Conservation (phyloP, 495 filamentous ascomycete species). For the Tuber indicum region DNA sequence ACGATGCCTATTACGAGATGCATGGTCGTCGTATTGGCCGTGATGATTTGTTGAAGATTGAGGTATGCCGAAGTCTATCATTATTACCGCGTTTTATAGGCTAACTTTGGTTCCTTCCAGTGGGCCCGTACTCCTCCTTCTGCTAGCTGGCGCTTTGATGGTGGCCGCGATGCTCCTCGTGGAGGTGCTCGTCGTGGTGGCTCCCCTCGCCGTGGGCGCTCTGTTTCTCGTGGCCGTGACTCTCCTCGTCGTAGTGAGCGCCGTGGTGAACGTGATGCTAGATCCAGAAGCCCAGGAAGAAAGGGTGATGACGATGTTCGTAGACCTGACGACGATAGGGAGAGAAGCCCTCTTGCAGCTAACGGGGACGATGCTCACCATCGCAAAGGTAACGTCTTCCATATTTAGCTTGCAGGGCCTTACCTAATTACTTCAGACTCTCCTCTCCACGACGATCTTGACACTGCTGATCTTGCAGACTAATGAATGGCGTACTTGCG, state of each 20-base stretch:
- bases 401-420: not conserved
- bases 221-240: constrained; percentile 73
- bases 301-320: constrained; percentile 59
- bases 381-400: constrained; percentile 62
- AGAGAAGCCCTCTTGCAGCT: constrained; percentile 43
- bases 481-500: constrained; percentile 23
- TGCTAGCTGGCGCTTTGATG: constrained; percentile 97
- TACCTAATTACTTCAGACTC: constrained; percentile 48
- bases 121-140: constrained; percentile 98
- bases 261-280: constrained; percentile 67
- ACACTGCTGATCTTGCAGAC: constrained; percentile 69
- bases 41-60: constrained; percentile 95
- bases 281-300: constrained; percentile 65
- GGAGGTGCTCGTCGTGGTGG: constrained; percentile 58
- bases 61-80: constrained; percentile 54
- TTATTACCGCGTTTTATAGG: not conserved
- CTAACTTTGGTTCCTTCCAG: constrained; percentile 47
- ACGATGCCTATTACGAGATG: constrained; percentile 99
- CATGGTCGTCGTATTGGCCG: constrained; percentile 97
- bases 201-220: constrained; percentile 70
- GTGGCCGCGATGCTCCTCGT: constrained; percentile 63
- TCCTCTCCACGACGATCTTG: constrained; percentile 88
- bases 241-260: constrained; percentile 89
- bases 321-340: constrained; percentile 55
- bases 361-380: constrained; percentile 82